These are phyloP conservation scores for Colletotrichum filicis DNA, from an alignment of 2,329 filamentous ascomycete species.

Conservation along the genomic window DNA sequence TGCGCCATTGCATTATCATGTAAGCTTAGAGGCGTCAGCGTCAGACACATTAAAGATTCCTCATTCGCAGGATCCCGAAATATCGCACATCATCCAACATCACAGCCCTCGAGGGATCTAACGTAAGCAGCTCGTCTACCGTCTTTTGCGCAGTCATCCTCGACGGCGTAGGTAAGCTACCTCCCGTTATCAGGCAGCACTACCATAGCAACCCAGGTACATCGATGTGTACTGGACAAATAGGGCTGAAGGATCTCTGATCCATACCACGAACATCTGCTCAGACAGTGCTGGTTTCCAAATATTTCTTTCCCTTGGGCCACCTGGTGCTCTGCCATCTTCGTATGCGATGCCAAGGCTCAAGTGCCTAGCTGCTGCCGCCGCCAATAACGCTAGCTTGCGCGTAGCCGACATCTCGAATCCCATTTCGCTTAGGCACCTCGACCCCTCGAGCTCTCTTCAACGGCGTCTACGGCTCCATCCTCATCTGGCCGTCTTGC, in stretches of 20 bases:
- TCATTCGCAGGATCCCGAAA: background rate
- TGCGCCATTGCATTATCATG: background rate
- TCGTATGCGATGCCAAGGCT: background rate
- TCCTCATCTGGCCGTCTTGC: background rate
- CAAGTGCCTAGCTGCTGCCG: background rate
- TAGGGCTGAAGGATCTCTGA: constrained; percentile 25
- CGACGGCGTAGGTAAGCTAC: constrained; percentile 2
- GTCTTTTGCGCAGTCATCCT: too few species aligned
- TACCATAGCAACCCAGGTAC: background rate
- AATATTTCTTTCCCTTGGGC: background rate
- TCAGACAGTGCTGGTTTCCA: background rate
- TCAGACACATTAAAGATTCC: background rate
- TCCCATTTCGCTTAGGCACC: constrained; percentile 16
- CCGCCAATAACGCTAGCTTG: constrained; percentile 3
- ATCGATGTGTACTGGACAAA: background rate
- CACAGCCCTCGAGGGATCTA: background rate
- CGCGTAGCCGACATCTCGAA: background rate
- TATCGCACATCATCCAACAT: background rate
- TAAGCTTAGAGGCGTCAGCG: background rate
- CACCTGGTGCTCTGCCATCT: background rate
- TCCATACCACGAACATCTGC: background rate
- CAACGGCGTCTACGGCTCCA: constrained; percentile 3
- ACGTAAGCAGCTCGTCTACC: background rate
- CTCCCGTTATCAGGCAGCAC: background rate
- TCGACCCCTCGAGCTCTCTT: background rate